phyloP scores from a whole-genome alignment of 805 yeast genomes.

The Candida silvatica region DNA sequence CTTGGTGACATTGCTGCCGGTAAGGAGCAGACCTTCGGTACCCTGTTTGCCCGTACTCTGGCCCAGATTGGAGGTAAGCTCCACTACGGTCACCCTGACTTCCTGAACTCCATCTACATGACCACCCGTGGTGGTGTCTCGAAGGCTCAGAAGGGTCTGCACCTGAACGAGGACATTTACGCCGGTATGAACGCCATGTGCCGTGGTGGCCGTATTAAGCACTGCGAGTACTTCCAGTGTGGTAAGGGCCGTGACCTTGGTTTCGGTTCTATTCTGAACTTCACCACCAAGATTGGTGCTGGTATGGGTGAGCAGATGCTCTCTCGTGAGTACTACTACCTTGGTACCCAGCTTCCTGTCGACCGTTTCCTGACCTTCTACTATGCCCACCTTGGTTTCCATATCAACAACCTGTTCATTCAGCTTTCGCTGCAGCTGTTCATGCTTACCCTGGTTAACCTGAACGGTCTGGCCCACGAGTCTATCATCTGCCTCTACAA shows the following conservation, averaged over 20 bases:
- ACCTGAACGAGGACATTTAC: constrained; percentile 80
- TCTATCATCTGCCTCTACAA: constrained; percentile 61
- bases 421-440: constrained; percentile 68
- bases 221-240: constrained; percentile 82
- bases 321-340: constrained; percentile 73
- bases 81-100: constrained; percentile 88
- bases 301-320: constrained; percentile 91
- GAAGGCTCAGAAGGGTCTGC: constrained; percentile 80
- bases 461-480: constrained; percentile 68
- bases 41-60: constrained; percentile 73
- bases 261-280: constrained; percentile 77
- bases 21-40: constrained; percentile 85
- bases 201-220: constrained; percentile 84
- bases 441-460: constrained; percentile 59
- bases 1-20: constrained; percentile 89
- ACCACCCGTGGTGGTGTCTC: constrained; percentile 85
- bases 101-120: constrained; percentile 67
- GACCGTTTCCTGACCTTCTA: constrained; percentile 78
- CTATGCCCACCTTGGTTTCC: constrained; percentile 86
- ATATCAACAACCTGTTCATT: constrained; percentile 71
- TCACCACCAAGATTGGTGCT: constrained; percentile 84
- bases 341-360: constrained; percentile 73
- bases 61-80: constrained; percentile 81
- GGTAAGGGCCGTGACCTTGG: constrained; percentile 90
- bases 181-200: constrained; percentile 81